A percentile compares a stretch with the other conserved stretches of the same genome.
Conservation (phyloP, 371 early-diverging fungal genomes). For the Cokeromyces recurvatus region DNA sequence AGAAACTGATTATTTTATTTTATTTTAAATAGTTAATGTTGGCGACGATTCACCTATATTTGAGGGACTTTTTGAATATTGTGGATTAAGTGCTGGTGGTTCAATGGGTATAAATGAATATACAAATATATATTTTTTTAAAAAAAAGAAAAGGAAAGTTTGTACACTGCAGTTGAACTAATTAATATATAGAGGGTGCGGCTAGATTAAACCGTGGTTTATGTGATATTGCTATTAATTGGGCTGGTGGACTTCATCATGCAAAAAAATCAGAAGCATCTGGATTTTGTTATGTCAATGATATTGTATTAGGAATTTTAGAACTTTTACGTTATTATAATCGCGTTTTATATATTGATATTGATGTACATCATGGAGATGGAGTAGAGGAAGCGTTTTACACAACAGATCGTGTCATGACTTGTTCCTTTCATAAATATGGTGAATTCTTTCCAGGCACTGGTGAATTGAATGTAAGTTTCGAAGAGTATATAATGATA, state of each 20-base stretch:
- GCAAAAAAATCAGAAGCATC: constrained; percentile 92
- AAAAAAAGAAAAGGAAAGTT: too few species aligned
- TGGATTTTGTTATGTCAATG: constrained; percentile 98
- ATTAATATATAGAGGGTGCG: constrained; percentile 60
- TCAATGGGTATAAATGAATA: constrained; percentile 59
- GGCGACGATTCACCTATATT: constrained; percentile 91
- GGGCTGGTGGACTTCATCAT: constrained; percentile 98
- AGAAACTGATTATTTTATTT: too few species aligned
- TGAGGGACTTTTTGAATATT: constrained; percentile 91
- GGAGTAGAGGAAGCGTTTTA: constrained; percentile 98
- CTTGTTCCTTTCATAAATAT: constrained; percentile 95
- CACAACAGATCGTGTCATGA: constrained; percentile 95
- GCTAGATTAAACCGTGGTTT: constrained; percentile 78
- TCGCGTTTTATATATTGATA: constrained; percentile 95
- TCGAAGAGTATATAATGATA: constrained; percentile 65
- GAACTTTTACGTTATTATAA: constrained; percentile 57
- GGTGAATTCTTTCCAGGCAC: constrained; percentile 98
- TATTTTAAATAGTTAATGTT: constrained; percentile 33
- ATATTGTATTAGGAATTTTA: constrained; percentile 76
- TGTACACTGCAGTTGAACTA: background rate
- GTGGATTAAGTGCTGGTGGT: constrained; percentile 88
- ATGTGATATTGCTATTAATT: constrained; percentile 92
- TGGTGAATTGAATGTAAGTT: constrained; percentile 77
- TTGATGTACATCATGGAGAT: constrained; percentile 98
- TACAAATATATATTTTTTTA: too few species aligned